Base-by-base conservation (phyloP, 1,284 basidiomycete genomes). In the Boletus sp. region DNA sequence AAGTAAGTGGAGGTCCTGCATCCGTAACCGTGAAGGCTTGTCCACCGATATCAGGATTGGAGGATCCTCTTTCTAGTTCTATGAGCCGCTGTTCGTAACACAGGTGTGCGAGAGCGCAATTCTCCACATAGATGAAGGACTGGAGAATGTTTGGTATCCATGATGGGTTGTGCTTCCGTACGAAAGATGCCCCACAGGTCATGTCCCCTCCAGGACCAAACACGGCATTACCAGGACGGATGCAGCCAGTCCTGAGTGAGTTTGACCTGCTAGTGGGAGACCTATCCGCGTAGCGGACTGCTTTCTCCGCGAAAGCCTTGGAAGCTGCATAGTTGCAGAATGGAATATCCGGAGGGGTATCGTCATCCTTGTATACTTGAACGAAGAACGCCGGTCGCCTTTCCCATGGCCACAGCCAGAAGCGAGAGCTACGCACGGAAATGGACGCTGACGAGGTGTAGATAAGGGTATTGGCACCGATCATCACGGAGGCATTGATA, bases 141-240 rank as follows among this genome's bases (percentile, higher is more conserved):
- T 83, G 78, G 26, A 87, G 54, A 49, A 77, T 73, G 53, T 72
- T 70, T 2, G 59, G 54, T 23, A 80, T 72, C 84, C 84, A 89
- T 0, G 78, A 76, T 0, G 80, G 81, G 57, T 84, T 86, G 46
- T 67, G 62, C 57, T 75, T 68, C 30, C 80, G 75, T 2, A 75
- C 69, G 26, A 88, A 74, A 57, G 81, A 82, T 13, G 77, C 75
- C 10, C 77, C 82, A 46, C 76, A 78, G 10, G 85, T 60, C 56
- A 82, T 73, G 60, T 88, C 86, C 3, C 86, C 86, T 20, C 84
- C 78, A 2, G 84, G 80, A 2, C 85, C 86, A 60, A 78, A 88
- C 1, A 87, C 67, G 0, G 82, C 85, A 54, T 88, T 88, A 0
- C 85, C 84, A 3, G 87, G 86, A 13, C 87, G 77, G 33, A 89